Evolutionary conservation across 768 basidiomycete genomes (phyloP).

Genomic region (Zangia roseola): DNA sequence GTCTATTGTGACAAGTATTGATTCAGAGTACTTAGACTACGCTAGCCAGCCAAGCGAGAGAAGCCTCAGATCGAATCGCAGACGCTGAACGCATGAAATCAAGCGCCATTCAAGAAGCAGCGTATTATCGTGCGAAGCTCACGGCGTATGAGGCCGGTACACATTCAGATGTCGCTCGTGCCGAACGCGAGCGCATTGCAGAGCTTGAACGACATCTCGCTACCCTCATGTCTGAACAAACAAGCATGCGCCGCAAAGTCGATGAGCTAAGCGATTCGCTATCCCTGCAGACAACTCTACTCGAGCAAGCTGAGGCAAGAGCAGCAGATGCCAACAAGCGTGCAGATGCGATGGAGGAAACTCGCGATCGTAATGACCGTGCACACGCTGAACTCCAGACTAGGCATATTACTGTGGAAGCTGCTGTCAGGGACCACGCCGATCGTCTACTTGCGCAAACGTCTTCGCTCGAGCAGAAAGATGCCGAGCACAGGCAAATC

Average conservation of each 20-base stretch:
- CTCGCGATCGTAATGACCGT: slow-evolving; percentile 60
- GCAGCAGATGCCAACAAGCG: slow-evolving; percentile 72
- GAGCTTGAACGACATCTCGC: slow-evolving; percentile 75
- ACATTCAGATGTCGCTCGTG: slow-evolving; percentile 58
- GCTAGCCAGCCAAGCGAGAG: slow-evolving; percentile 71
- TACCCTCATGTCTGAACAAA: slow-evolving; percentile 58
- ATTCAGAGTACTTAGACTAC: slow-evolving; percentile 47
- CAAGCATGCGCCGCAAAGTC: slow-evolving; percentile 66
- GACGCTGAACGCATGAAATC: slow-evolving; percentile 77
- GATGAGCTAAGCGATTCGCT: slow-evolving; percentile 71
- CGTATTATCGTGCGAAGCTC: slow-evolving; percentile 95
- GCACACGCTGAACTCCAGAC: slow-evolving; percentile 72
- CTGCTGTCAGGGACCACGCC: slow-evolving; percentile 69
- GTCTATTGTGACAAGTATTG: slow-evolving; percentile 7
- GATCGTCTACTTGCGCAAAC: slow-evolving; percentile 73
- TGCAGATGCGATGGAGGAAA: slow-evolving; percentile 69
- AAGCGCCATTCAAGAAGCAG: slow-evolving; percentile 88
- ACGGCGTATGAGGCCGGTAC: slow-evolving; percentile 75
- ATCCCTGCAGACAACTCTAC: slow-evolving; percentile 73
- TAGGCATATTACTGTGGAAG: slow-evolving; percentile 56
- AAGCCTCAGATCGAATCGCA: slow-evolving; percentile 71
- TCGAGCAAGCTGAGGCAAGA: slow-evolving; percentile 76
- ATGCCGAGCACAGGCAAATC: slow-evolving; percentile 69
- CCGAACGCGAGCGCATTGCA: slow-evolving; percentile 75
- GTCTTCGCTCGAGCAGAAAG: slow-evolving; percentile 71